A percentile compares a stretch with the other conserved stretches of the same genome.
Evolutionary conservation across 2,329 filamentous ascomycete genomes (phyloP).

Genomic region (Dactylellina leptospora): DNA sequence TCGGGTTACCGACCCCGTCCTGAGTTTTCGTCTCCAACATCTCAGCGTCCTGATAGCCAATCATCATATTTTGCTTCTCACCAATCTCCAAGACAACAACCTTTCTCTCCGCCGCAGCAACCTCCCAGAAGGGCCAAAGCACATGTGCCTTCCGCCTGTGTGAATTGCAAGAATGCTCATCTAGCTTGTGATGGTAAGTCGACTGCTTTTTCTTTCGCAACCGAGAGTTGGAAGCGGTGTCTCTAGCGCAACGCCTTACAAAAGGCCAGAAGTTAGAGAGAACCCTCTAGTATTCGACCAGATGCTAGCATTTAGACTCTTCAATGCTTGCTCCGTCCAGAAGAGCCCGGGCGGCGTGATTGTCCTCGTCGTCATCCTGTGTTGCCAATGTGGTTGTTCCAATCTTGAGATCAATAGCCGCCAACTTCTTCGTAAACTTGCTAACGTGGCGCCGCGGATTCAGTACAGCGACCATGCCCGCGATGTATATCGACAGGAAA

Average conservation of each 20-base stretch:
- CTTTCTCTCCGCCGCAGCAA: slow-evolving; percentile 70
- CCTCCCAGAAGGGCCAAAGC: slow-evolving; percentile 73
- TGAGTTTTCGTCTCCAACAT: slow-evolving; percentile 52
- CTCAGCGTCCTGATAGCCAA: slow-evolving; percentile 54
- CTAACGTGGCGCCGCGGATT: slow-evolving; percentile 30
- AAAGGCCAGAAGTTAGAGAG: no score
- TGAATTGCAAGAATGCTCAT: slow-evolving; percentile 86
- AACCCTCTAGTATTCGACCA: slow-evolving; percentile 5
- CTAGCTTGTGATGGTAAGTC: slow-evolving; percentile 67
- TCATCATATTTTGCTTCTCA: slow-evolving; percentile 56
- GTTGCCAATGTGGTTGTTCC: slow-evolving; percentile 45
- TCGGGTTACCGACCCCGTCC: slow-evolving; percentile 42
- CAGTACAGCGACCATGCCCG: slow-evolving; percentile 79
- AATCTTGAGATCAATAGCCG: slow-evolving; percentile 14
- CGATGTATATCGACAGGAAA: slow-evolving; percentile 81
- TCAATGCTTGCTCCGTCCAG: slow-evolving; percentile 14
- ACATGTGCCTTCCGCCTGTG: slow-evolving; percentile 83
- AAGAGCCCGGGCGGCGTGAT: slow-evolving; percentile 12
- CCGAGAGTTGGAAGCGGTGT: background rate
- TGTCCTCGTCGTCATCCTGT: slow-evolving; percentile 30
- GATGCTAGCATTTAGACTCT: slow-evolving; percentile 22
- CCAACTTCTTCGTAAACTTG: slow-evolving; percentile 31
- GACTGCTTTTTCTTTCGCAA: slow-evolving; percentile 11
- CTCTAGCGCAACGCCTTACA: background rate
- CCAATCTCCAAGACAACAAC: slow-evolving; percentile 51